A percentile compares a stretch with the other conserved stretches of the same genome.
Evolutionary conservation across 2,329 filamentous ascomycete genomes (phyloP).

Genomic region (Phialocephala sp.): DNA sequence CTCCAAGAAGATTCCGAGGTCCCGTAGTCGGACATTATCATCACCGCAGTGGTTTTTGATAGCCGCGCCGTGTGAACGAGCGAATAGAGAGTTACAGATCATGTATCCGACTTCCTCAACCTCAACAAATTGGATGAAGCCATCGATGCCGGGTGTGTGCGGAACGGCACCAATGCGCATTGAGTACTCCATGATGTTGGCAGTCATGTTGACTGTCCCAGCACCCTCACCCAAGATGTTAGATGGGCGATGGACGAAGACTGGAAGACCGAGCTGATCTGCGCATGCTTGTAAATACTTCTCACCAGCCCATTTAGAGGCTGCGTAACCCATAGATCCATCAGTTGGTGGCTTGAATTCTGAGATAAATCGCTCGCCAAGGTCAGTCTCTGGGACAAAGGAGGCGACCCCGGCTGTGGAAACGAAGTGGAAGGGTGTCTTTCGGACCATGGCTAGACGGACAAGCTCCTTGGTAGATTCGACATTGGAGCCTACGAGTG

Average conservation of each 20-base stretch:
- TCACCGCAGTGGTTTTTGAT: conserved; percentile 26
- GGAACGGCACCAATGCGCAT: conserved; percentile 22
- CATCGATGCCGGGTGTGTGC: conserved; percentile 22
- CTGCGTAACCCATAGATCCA: conserved; percentile 41
- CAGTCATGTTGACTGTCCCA: conserved; percentile 25
- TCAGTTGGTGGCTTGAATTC: conserved; percentile 19
- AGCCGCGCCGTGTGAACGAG: conserved; percentile 18
- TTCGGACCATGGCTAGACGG: conserved; percentile 39
- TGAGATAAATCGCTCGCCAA: conserved; percentile 20
- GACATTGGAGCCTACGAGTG: conserved; percentile 46
- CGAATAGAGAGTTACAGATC: conserved; percentile 23
- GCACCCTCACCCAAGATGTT: conserved; percentile 25
- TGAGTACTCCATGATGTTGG: conserved; percentile 28
- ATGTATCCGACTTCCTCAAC: conserved; percentile 27
- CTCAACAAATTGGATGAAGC: conserved; percentile 26
- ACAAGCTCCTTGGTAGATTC: conserved; percentile 45
- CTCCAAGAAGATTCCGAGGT: conserved; percentile 21
- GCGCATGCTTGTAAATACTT: conserved; percentile 38
- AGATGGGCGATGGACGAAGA: conserved; percentile 27
- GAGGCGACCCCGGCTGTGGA: conserved; percentile 21
- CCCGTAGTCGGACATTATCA: conserved; percentile 21
- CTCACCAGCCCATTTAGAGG: conserved; percentile 46
- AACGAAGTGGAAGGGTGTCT: conserved; percentile 47
- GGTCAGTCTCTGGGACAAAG: conserved; percentile 17
- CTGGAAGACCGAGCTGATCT: conserved; percentile 21